These are phyloP conservation scores for Cladophialophora immunda DNA, from an alignment of 2,329 filamentous ascomycete genomes.

Conservation along the genomic window DNA sequence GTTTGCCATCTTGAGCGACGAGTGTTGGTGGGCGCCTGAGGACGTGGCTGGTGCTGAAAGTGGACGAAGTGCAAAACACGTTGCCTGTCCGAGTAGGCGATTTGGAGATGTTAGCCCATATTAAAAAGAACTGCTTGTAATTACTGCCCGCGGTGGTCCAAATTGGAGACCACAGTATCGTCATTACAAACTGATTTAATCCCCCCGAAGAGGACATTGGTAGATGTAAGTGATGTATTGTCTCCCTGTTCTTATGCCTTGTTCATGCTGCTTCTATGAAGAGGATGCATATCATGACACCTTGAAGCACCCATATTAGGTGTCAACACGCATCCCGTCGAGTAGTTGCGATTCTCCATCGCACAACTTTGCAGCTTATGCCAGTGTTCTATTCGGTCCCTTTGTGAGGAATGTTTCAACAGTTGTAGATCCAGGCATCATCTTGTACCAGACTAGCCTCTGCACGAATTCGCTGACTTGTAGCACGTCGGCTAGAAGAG, in stretches of 20 bases:
- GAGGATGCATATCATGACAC: background rate
- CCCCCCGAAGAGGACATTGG: background rate
- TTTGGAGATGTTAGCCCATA: background rate
- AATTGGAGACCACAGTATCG: background rate
- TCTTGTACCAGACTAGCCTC: too few relatives aligned
- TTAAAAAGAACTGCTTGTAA: background rate
- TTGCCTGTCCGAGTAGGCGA: constrained; percentile 24
- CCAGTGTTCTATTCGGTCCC: too few relatives aligned
- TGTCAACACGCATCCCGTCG: too few relatives aligned
- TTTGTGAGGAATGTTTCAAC: too few relatives aligned
- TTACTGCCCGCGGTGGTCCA: background rate
- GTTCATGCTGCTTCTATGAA: background rate
- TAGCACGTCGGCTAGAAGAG: too few relatives aligned
- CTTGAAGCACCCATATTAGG: too few relatives aligned
- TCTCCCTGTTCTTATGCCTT: background rate
- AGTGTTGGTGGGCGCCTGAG: background rate
- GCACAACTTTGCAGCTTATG: too few relatives aligned
- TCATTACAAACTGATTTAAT: background rate
- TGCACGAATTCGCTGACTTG: too few relatives aligned
- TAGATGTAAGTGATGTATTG: background rate
- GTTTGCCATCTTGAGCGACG: constrained; percentile 70
- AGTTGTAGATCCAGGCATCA: too few relatives aligned
- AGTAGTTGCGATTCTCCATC: too few relatives aligned
- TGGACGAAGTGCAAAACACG: constrained; percentile 23
- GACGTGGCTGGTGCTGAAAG: constrained; percentile 4